phyloP scores from a whole-genome alignment of 2,329 filamentous ascomycete genomes.

The Diaporthe velutina region DNA sequence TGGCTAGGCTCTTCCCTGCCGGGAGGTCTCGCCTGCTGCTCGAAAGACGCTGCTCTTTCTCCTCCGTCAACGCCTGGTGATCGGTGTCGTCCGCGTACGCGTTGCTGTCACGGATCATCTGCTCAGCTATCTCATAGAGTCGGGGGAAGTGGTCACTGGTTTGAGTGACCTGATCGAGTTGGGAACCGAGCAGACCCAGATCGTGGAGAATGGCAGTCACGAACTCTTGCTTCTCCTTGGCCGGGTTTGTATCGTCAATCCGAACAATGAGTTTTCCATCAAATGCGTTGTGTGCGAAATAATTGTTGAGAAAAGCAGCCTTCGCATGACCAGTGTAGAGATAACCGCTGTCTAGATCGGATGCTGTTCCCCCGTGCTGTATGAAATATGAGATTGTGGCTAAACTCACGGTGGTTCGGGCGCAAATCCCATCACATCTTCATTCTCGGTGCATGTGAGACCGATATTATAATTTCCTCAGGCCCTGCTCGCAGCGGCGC shows the following conservation, averaged over 20 bases:
- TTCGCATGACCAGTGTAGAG: slow-evolving; percentile 97
- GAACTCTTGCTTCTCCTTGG: slow-evolving; percentile 97
- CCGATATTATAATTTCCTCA: slow-evolving; percentile 92
- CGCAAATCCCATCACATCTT: slow-evolving; percentile 91
- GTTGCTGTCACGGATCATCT: slow-evolving; percentile 86
- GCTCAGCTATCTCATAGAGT: slow-evolving; percentile 86
- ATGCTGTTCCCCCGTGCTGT: background rate
- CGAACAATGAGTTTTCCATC: slow-evolving; percentile 90
- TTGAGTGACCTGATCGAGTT: slow-evolving; percentile 88
- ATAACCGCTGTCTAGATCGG: slow-evolving; percentile 71
- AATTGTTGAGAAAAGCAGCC: slow-evolving; percentile 92
- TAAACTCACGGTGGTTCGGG: slow-evolving; percentile 86
- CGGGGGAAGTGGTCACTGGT: slow-evolving; percentile 97
- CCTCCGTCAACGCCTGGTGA: slow-evolving; percentile 86
- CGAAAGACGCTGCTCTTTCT: slow-evolving; percentile 88
- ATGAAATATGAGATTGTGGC: background rate
- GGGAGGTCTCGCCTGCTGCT: slow-evolving; percentile 82
- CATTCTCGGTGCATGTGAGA: slow-evolving; percentile 85
- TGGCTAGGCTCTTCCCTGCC: slow-evolving; percentile 85
- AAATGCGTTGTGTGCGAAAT: slow-evolving; percentile 94
- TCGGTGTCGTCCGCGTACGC: slow-evolving; percentile 96
- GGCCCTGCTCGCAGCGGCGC: slow-evolving; percentile 76
- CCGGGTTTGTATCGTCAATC: slow-evolving; percentile 97
- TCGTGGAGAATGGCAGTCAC: slow-evolving; percentile 95
- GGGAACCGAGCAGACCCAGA: slow-evolving; percentile 89